These are phyloP conservation scores for Silene coronaria DNA, from an alignment of 179 eudicot genomes.

Conservation along the genomic window DNA sequence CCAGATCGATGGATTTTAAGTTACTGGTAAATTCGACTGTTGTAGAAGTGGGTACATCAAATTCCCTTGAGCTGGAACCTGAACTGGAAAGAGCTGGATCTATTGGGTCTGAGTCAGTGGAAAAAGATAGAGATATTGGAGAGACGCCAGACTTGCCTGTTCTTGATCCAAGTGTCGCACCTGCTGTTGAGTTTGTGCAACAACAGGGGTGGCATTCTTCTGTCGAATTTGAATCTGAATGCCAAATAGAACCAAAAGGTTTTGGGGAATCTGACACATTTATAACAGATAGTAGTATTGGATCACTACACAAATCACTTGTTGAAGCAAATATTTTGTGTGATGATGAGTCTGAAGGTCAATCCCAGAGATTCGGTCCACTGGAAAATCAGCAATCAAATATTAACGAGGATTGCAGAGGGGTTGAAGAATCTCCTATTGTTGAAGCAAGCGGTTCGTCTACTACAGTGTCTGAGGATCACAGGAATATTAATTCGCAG, in stretches of 20 bases:
- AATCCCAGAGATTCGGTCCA: conserved; percentile 6
- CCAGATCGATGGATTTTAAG: conserved; percentile 1
- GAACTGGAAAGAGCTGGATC: conserved; percentile 14
- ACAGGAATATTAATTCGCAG: conserved; percentile 4
- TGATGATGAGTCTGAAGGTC: conserved; percentile 15
- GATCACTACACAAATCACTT: conserved; percentile 6
- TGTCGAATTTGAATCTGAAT: background rate
- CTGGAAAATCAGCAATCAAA: background rate
- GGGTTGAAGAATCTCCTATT: conserved; percentile 13
- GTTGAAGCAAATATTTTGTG: conserved; percentile 5
- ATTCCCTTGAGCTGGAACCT: conserved; percentile 7
- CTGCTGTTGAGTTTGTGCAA: conserved; percentile 12
- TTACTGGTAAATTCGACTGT: background rate
- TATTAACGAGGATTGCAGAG: background rate
- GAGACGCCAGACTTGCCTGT: conserved; percentile 4
- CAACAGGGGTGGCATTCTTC: background rate
- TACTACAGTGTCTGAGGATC: background rate
- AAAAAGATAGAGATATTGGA: background rate
- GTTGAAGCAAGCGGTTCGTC: conserved; percentile 7
- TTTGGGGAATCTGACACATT: conserved; percentile 1
- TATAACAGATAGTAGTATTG: background rate
- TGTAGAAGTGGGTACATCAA: background rate
- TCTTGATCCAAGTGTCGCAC: conserved; percentile 4
- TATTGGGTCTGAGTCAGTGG: conserved; percentile 12
- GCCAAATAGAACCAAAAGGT: conserved; percentile 8